Conservation (phyloP, 768 basidiomycete species). For the Naganishia vishniacii region DNA sequence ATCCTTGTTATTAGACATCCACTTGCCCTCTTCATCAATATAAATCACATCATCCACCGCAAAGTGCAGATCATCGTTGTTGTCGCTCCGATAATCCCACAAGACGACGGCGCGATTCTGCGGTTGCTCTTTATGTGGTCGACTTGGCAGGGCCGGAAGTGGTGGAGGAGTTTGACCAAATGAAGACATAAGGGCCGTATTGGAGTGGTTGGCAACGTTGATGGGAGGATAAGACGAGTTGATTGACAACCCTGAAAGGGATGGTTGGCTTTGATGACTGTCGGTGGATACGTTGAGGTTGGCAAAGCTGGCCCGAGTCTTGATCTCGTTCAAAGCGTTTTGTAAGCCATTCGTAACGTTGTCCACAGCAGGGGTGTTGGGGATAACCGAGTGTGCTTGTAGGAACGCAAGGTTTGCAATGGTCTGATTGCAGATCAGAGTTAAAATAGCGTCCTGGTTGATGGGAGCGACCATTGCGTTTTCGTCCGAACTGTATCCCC, state of each 20-base stretch:
- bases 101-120: slow-evolving; percentile 4
- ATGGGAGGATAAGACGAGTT: not conserved
- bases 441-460: slow-evolving; percentile 7
- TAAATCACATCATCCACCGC: slow-evolving; percentile 20
- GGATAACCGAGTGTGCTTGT: slow-evolving; percentile 6
- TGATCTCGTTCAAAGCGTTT: slow-evolving; percentile 12
- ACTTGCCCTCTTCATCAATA: slow-evolving; percentile 23
- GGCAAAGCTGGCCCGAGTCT: not conserved
- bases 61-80: slow-evolving; percentile 19
- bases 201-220: not conserved
- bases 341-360: slow-evolving; percentile 2
- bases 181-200: not conserved
- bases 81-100: slow-evolving; percentile 16
- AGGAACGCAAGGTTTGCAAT: slow-evolving; percentile 12
- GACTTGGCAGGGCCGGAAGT: not conserved
- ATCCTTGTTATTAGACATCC: no score
- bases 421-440: slow-evolving; percentile 8
- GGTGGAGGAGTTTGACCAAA: not conserved
- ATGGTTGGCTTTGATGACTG: not conserved
- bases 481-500: no score
- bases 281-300: slow-evolving; percentile 1
- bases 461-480: not conserved
- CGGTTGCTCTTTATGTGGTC: not conserved
- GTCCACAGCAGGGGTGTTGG: not conserved
- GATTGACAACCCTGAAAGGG: not conserved